Conservation (phyloP, 1,284 basidiomycete species). For the Cryptococcus sp. region DNA sequence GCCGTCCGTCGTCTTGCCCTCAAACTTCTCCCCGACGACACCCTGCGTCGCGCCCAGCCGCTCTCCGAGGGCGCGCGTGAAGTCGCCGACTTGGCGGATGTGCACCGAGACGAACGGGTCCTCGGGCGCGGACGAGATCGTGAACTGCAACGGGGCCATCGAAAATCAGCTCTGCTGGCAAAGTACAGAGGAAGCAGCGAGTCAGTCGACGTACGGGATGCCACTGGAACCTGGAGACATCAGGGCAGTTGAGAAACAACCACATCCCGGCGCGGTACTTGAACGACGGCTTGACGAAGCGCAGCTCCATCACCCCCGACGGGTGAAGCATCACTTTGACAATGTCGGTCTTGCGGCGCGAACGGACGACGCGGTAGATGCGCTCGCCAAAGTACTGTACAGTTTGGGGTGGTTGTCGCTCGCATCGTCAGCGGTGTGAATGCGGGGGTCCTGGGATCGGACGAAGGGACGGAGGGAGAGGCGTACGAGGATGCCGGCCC, state of each 20-base stretch:
- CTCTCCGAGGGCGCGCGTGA: conserved; percentile 72
- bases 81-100: conserved; percentile 84
- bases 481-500: conserved; percentile 66
- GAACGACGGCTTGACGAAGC: conserved; percentile 81
- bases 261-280: conserved; percentile 86
- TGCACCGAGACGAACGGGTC: conserved; percentile 85
- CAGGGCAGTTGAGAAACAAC: conserved; percentile 82
- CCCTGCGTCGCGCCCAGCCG: conserved; percentile 74
- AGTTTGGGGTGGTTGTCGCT: too few species aligned
- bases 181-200: too few species aligned
- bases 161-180: neutral
- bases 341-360: conserved; percentile 67
- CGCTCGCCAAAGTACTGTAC: conserved; percentile 75
- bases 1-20: conserved; percentile 41
- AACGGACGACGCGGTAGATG: conserved; percentile 71
- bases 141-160: conserved; percentile 65
- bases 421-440: too few species aligned
- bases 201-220: conserved; percentile 63
- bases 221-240: conserved; percentile 79
- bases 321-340: conserved; percentile 56
- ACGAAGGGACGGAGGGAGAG: neutral
- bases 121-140: conserved; percentile 86
- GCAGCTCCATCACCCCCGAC: conserved; percentile 77
- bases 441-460: neutral
- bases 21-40: conserved; percentile 56